Evolutionary conservation across 2,329 filamentous ascomycete species (phyloP), one percentile per base, ranked within the genome.

Genomic region (Alternaria sp.): DNA sequence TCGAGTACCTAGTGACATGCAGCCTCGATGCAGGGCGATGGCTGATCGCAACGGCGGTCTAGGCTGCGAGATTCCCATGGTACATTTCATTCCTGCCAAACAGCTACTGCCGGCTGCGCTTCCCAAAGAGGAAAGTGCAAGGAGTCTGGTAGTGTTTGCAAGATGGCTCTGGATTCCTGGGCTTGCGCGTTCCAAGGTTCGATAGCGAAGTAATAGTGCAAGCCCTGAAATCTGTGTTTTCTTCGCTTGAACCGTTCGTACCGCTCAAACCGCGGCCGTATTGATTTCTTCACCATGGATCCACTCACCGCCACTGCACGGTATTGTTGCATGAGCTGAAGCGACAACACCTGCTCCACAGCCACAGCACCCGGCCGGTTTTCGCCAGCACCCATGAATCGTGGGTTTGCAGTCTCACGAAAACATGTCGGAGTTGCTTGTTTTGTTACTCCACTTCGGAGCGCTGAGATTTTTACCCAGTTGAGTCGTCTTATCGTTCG

Each of bases 341-440:
- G 59, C 59, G 57, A 45, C 59, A 44, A 61, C 53, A 56, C n/a
- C 53, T 51, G 59, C 59, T 61, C 59, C 53, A 61, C 59, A 61
- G 59, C 59, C 59, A 61, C 59, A 61, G 59, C 59, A 61, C 46
- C 59, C 59, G 53, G 59, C 59, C 59, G 59, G 53, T 61, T 61
- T 61, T 61, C 53, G 59, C 59, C 59, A 61, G 53, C n/a, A 30
- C 26, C 15, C 59, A 52, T 52, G 53, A 57, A 55, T 57, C 53
- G 59, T 28, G 13, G n/a, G 53, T 40, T 6, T 23, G 25, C 30
- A 40, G 49, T n/a, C 25, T n/a, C 17, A 57, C 59, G 59, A 61
- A 61, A 61, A 61, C 46, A 36, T 15, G 13, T 50, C 53, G 59
- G 59, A 57, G 46, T 21, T 28, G 12, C 13, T 17, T 32, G 19